phyloP scores from a whole-genome alignment of 202 grass and related monocot species.

The Elaeis oleifera region DNA sequence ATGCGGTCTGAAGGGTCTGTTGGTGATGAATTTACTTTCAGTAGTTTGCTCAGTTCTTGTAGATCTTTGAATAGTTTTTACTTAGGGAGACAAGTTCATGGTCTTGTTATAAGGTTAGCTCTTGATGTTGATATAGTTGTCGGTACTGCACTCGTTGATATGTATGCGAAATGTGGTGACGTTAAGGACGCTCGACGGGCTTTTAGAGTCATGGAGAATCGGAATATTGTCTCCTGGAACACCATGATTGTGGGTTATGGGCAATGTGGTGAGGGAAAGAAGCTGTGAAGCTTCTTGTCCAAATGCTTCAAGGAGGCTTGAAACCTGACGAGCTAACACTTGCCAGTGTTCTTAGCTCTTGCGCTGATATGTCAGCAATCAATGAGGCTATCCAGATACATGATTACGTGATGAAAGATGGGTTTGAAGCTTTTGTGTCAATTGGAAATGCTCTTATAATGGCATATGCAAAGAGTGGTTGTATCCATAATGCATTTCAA shows the following conservation, averaged over 20 bases:
- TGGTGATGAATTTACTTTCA: constrained; percentile 76
- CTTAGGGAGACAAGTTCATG: constrained; percentile 32
- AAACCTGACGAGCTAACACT: constrained; percentile 67
- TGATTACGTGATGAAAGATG: constrained; percentile 31
- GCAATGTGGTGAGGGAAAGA: constrained; percentile 33
- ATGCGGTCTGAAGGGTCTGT: constrained; percentile 25
- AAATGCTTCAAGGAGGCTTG: constrained; percentile 39
- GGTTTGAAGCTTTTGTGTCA: constrained; percentile 39
- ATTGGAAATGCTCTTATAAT: constrained; percentile 62
- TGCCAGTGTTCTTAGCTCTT: constrained; percentile 64
- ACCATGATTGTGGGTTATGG: constrained; percentile 68
- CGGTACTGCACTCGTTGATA: constrained; percentile 59
- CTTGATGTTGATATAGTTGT: constrained; percentile 57
- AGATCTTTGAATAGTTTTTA: neutral
- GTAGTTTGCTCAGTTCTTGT: constrained; percentile 38
- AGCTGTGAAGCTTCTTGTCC: constrained; percentile 38
- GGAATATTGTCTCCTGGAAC: constrained; percentile 66
- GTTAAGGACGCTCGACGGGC: constrained; percentile 35
- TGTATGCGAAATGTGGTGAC: constrained; percentile 46
- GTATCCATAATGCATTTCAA: constrained; percentile 31
- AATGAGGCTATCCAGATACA: constrained; percentile 58
- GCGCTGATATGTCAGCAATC: constrained; percentile 40
- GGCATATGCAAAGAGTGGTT: constrained; percentile 67
- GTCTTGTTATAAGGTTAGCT: constrained; percentile 43
- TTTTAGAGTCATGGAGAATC: constrained; percentile 43